Percentiles rank a stretch among this genome's conserved stretches.
Conservation (phyloP, 2,329 filamentous ascomycete genomes). For the Curvularia hawaiiensis region DNA sequence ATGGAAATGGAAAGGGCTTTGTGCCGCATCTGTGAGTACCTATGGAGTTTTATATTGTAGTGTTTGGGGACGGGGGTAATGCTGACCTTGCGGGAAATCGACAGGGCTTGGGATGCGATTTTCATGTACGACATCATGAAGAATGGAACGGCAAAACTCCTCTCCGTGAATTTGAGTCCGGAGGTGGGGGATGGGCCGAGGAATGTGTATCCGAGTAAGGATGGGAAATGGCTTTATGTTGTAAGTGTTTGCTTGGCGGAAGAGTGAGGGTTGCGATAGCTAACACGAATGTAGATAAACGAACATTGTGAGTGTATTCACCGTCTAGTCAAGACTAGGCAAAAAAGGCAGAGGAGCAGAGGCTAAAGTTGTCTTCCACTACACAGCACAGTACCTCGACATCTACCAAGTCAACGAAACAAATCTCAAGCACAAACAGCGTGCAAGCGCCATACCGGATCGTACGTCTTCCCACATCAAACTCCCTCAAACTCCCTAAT, state of each 20-base stretch:
- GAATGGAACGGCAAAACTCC: slow-evolving; percentile 7
- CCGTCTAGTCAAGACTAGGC: not conserved
- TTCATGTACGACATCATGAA: slow-evolving; percentile 8
- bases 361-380: not conserved
- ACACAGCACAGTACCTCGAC: slow-evolving; percentile 10
- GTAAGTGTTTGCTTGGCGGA: not conserved
- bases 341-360: not conserved
- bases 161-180: slow-evolving; percentile 10
- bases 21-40: slow-evolving; percentile 7
- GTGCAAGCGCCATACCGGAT: slow-evolving; percentile 8
- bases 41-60: not conserved
- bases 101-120: slow-evolving; percentile 4
- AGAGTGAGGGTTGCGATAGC: not conserved
- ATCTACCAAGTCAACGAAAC: slow-evolving; percentile 3
- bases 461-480: not conserved
- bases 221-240: slow-evolving; percentile 10
- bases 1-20: slow-evolving; percentile 7
- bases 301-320: not conserved
- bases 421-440: slow-evolving; percentile 4
- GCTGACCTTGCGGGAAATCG: not conserved
- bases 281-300: not conserved
- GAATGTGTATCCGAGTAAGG: slow-evolving; percentile 8
- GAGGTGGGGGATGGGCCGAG: slow-evolving; percentile 5
- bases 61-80: not conserved
- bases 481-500: not conserved